A percentile compares a stretch with the other conserved stretches of the same genome.
Conservation (phyloP, 1,139 yeast genomes). For the Geotrichum restrictum region DNA sequence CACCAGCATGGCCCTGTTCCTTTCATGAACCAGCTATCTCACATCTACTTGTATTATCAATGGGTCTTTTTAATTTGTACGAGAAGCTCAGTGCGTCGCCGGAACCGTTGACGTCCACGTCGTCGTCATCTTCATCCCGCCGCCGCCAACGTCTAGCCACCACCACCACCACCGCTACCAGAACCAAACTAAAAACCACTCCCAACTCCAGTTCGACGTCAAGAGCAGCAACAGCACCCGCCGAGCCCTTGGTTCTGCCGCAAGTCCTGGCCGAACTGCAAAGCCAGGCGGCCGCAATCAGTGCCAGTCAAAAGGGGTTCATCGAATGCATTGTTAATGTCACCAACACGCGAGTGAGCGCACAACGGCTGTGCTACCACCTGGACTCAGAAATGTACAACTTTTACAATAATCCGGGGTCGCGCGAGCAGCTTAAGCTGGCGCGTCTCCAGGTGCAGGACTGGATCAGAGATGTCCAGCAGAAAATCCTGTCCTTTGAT, state of each 20-base stretch:
- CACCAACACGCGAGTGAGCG: slow-evolving; percentile 8
- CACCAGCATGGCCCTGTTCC: no score
- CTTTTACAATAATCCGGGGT: slow-evolving; percentile 5
- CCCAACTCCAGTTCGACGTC: not conserved
- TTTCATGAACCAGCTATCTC: no score
- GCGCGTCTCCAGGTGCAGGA: slow-evolving; percentile 3
- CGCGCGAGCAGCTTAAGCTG: slow-evolving; percentile 9
- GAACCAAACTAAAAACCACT: not conserved
- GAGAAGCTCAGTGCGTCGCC: slow-evolving; percentile 6
- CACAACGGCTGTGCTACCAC: slow-evolving; percentile 10
- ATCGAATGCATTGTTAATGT: slow-evolving; percentile 7
- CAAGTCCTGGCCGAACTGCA: not conserved
- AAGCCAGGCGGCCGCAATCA: not conserved
- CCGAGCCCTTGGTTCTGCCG: not conserved
- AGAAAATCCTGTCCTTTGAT: slow-evolving; percentile 2
- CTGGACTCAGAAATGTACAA: slow-evolving; percentile 5
- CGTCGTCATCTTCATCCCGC: not conserved
- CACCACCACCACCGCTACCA: not conserved
- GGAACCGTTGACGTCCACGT: not conserved
- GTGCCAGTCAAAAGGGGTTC: slow-evolving; percentile 4
- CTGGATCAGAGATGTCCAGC: slow-evolving; percentile 8
- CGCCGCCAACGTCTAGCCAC: not conserved
- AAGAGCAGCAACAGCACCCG: not conserved
- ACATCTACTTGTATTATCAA: no score
- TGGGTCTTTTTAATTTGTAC: slow-evolving; percentile 3